Base-by-base conservation (phyloP, 306 rosid genomes). In the Rosa multiflora region DNA sequence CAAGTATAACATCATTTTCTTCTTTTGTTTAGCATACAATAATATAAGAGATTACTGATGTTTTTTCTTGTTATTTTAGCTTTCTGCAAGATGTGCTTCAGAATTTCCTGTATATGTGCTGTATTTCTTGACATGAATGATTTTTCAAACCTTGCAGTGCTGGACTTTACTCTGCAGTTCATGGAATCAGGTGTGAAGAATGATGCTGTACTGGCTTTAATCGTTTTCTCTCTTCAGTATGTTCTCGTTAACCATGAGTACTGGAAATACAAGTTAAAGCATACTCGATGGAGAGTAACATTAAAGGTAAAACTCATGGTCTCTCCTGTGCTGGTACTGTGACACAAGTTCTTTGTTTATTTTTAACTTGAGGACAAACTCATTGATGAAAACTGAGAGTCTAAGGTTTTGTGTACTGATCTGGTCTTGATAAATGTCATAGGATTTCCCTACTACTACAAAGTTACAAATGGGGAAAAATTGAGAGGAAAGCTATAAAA, bases 221-320 rank as follows among this genome's bases (percentile, higher is more conserved):
- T 91, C 78, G 89, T 88, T 80, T 92, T 95, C 89, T 92, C 90
- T 37, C 79, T 93, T 76, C 99, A 95, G 83, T 91, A 90, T 90
- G 87, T 92, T 78, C 86, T 92, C 32, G 93, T 91, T 76, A 95
- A 91, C 86, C 97, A 95, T 39, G 94, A 88, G 81, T 87, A 84
- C 78, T 92, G 99, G 98, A 92, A 90, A 82, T 95, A 89, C 91
- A 95, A 83, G 78, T 83, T 81, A 67, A 92, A 90, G 86, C 91
- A 92, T 76, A 86, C 83, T 81, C 92, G 93, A 77, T 95, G 96
- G 97, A 90, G 83, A 85, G 83, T 92, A 67, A 92, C 97, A 72
- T 77, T 90, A 81, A 95, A 95, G 99, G 98, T 95, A 77, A 63
- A 79, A 74, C 47, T 80, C 80, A 79, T 51, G 29, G 66, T 81